Base-by-base conservation (phyloP, 2,329 filamentous ascomycete species). In the Pestalotiopsis sp. region DNA sequence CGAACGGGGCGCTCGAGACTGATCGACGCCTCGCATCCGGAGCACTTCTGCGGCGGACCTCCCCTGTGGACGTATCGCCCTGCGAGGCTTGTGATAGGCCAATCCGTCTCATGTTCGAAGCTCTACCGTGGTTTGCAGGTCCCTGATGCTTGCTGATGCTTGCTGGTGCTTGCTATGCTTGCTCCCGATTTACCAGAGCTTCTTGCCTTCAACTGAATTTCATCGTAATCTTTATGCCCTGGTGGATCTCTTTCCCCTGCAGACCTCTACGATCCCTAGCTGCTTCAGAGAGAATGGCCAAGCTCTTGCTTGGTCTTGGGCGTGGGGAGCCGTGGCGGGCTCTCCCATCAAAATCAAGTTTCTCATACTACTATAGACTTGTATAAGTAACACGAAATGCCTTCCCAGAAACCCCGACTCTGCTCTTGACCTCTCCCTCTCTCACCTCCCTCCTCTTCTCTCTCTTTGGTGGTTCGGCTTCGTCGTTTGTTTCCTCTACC, bases 1-100 rank as follows among this genome's bases (percentile, higher is more conserved):
- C 61, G 62, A 73, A 71, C 62, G 57, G 70, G 71, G 67, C 31
- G 71, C 72, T 70, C 73, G 74, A 76, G 75, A 76, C 74, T 64
- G 74, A 74, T 75, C 74, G 71, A 72, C 73, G 69, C 58, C 49
- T 68, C 69, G 72, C 65, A 70, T 70, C 71, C 68, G 68, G 38
- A 27, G 31, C 31, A 62, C 68, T 70, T 72, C 72, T 69, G 70
- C 70, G 73, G 75, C 69, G 64, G 73, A 75, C 62, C 52, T 39
- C 58, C 66, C 68, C 68, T 66, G 61, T 41, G 41, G 25, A 49
- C 65, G 49, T 59, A 62, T 61, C 25, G 56, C 60, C 14, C 36
- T 14, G 3, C 36, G 12, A 58, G 59, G 36, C 62, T 41, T 71
- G 38, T 75, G 70, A 74, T 74, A 70, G 72, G 74, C 45, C 68